Evolutionary conservation across 2,329 filamentous ascomycete species (phyloP), one percentile per base, ranked within the genome.

Genomic region (Exophiala xenobiotica): DNA sequence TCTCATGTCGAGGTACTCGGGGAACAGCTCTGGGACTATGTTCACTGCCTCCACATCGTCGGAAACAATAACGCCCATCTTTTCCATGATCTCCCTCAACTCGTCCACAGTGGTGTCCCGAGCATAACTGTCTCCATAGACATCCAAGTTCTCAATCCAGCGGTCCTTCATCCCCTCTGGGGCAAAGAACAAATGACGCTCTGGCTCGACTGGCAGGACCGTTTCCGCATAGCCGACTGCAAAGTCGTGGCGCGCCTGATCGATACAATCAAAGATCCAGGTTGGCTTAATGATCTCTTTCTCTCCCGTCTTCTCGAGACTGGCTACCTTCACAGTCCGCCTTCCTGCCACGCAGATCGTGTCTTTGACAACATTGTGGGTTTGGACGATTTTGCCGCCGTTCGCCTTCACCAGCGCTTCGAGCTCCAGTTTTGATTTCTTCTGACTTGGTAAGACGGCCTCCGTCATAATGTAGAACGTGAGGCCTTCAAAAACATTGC

Each of bases 401-500:
- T 96, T 83, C 4, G 84, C 80, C 68, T 93, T 96, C 62, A 97
- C 80, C 1, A 95, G 69, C 6, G 81, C 75, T 68, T 97, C 91
- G 1, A 99, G 73, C 57, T 95, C 85, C 0, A 79, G 75, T 68
- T 96, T 96, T 4, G 79, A 79, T 66, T 83, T 90, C 69, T 88
- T 93, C 19, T 75, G 71, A 9, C 39, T 44, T 0, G 89, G 88
- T 35, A 79, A 76, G 1, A 78, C 66, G 22, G 86, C 83, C 46
- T 95, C 90, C 1, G 87, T 91, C 65, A 96, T 79, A 16, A 97
- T 80, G 63, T 74, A 95, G 65, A 96, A 95, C 33, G 82, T 85
- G 11, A 93, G 69, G 0, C 87, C 87, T 6, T 84, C 76, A 59
- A 96, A 96, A 0, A 95, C 66, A 38, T 81, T 78, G 0, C 82